Base-by-base conservation (phyloP, 1,139 yeast species). In the Pneumocystis canis region DNA sequence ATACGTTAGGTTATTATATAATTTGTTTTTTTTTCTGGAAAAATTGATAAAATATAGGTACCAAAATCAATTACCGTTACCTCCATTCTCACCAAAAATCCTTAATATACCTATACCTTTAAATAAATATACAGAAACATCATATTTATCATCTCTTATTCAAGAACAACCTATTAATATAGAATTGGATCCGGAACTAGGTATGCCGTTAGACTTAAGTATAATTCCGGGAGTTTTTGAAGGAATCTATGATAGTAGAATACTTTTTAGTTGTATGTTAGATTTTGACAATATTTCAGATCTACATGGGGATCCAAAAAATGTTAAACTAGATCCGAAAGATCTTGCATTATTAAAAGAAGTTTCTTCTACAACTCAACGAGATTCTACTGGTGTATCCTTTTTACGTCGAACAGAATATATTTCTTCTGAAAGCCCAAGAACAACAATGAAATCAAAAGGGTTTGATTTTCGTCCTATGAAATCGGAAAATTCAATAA, bases 341-440 rank as follows among this genome's bases (percentile, higher is more conserved):
- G 98, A 94, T 74, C 78, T 84, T 66, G 81, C 81, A 7, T 78
- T 94, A 63, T 78, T 92, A 64, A 82, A 90, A 71, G 96, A 89
- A 71, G 64, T 74, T 31, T 58, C 63, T 65, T 68, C 81, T 59
- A 83, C 75, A 71, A 84, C 78, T 5, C 79, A 79, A 58, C n/a
- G 59, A 11, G 30, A 57, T 14, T 39, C 59, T 1, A 5, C 59
- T 2, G 59, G 59, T 11, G 97, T 90, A 32, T 82, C 95, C 25
- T 90, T 90, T 76, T 80, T 90, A 72, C 84, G 97, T 76, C 84
- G 97, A 76, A 90, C 97, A 0, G 97, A 92, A 73, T 92, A 92
- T 73, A 87, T 89, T 66, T 80, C 89, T 16, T 68, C 76, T 20
- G 77, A 75, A 60, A 69, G 70, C 16, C 68, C 72, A 25, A 67